A percentile compares a stretch with the other conserved stretches of the same genome.
Conservation (phyloP, 441 rosid species). For the Populus trichocarpa region DNA sequence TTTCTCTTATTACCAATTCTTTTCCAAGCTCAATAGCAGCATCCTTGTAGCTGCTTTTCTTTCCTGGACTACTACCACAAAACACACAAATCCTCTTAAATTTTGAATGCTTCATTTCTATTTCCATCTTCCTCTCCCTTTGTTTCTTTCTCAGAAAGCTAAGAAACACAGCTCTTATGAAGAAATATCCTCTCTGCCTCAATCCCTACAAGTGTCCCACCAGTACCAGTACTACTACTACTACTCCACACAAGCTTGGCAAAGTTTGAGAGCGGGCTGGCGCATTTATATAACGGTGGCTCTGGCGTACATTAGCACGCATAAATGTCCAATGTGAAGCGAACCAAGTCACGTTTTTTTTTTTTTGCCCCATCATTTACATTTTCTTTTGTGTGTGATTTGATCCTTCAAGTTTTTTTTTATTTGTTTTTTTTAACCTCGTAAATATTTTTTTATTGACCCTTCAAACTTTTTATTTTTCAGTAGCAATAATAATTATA, state of each 20-base stretch:
- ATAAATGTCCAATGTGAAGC: background rate
- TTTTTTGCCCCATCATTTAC: background rate
- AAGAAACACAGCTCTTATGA: background rate
- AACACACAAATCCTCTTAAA: conserved; percentile 90
- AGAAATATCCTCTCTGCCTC: background rate
- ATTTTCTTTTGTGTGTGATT: too few relatives aligned
- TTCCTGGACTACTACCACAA: conserved; percentile 90
- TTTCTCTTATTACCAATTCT: conserved; percentile 52
- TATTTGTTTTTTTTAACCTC: too few relatives aligned
- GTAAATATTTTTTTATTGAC: too few relatives aligned
- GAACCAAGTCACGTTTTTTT: too few relatives aligned
- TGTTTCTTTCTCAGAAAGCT: background rate
- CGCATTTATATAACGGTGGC: conserved; percentile 33
- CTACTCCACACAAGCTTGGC: background rate
- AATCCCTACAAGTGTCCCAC: conserved; percentile 9
- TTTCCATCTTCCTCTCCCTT: conserved; percentile 40
- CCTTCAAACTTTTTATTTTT: too few relatives aligned
- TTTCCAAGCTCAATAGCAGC: conserved; percentile 84
- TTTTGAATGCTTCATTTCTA: conserved; percentile 43
- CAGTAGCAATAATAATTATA: too few relatives aligned
- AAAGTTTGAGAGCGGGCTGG: conserved; percentile 11
- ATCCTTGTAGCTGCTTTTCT: conserved; percentile 68
- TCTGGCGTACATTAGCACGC: conserved; percentile 22
- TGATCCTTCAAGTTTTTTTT: too few relatives aligned
- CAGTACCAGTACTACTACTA: too few relatives aligned